Conservation (phyloP, 73 alveolate species). For the Halteria grandinella region DNA sequence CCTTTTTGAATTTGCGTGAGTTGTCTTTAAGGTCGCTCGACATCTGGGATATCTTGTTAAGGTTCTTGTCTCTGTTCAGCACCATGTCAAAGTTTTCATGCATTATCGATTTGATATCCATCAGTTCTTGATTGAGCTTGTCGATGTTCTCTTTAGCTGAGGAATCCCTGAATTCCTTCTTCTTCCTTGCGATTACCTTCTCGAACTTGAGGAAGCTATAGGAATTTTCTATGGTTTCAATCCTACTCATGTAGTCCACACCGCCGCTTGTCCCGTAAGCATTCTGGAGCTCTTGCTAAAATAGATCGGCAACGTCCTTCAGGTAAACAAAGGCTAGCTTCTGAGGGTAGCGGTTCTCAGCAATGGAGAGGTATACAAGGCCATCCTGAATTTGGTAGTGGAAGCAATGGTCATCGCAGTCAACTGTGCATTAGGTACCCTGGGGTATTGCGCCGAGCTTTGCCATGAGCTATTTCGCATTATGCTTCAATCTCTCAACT, state of each 20-base stretch:
- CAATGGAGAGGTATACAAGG: slow-evolving; percentile 74
- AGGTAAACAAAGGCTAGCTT: slow-evolving; percentile 84
- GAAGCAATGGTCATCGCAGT: slow-evolving; percentile 50
- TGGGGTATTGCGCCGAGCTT: slow-evolving; percentile 16
- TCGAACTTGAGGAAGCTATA: slow-evolving; percentile 85
- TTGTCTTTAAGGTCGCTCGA: slow-evolving; percentile 66
- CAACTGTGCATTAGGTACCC: slow-evolving; percentile 27
- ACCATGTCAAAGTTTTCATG: slow-evolving; percentile 85
- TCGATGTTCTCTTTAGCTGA: slow-evolving; percentile 69
- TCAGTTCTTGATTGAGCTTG: slow-evolving; percentile 78
- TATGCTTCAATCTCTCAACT: slow-evolving; percentile 42
- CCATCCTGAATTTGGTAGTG: slow-evolving; percentile 71
- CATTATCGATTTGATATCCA: slow-evolving; percentile 86
- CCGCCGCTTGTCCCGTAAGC: slow-evolving; percentile 85
- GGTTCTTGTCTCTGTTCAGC: slow-evolving; percentile 81
- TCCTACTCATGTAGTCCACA: slow-evolving; percentile 82
- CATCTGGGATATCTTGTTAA: slow-evolving; percentile 58
- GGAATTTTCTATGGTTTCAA: slow-evolving; percentile 91
- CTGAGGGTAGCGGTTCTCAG: slow-evolving; percentile 83
- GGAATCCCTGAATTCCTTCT: slow-evolving; percentile 74
- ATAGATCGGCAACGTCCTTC: slow-evolving; percentile 76
- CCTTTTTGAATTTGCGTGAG: slow-evolving; percentile 61
- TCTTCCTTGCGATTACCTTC: slow-evolving; percentile 80
- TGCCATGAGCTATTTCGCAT: slow-evolving; percentile 47
- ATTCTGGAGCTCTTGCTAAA: slow-evolving; percentile 82